A percentile compares a stretch with the other conserved stretches of the same genome.
These are phyloP conservation scores for Aspergillus heteromorphus DNA, from an alignment of 495 filamentous ascomycete species.

Conservation along the genomic window DNA sequence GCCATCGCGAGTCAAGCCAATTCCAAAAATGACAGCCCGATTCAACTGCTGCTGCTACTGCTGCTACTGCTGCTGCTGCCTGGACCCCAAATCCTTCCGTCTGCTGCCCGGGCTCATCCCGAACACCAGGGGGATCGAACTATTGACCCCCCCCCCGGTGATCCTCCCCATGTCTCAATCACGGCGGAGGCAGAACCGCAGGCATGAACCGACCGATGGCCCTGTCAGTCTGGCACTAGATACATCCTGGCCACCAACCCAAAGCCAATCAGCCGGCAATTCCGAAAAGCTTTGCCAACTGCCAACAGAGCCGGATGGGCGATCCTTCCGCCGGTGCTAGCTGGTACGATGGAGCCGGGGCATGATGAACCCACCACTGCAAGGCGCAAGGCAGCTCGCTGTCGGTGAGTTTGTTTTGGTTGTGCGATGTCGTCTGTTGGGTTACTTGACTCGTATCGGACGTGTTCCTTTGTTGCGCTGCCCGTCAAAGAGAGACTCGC, in stretches of 20 bases:
- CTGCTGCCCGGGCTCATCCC: neutral
- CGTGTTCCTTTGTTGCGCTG: neutral
- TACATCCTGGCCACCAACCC: neutral
- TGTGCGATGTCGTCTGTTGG: neutral
- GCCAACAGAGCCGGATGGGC: neutral
- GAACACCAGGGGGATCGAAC: neutral
- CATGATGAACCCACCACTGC: neutral
- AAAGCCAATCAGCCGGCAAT: slow-evolving; percentile 1
- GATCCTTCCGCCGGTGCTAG: neutral
- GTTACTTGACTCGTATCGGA: neutral
- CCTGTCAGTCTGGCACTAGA: neutral
- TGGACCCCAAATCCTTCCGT: neutral
- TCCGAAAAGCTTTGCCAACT: neutral
- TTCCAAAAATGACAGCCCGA: neutral
- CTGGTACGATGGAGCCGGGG: neutral
- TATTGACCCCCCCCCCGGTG: neutral
- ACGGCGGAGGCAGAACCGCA: neutral
- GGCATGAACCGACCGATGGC: neutral
- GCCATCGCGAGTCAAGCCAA: neutral
- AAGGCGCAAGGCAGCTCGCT: neutral
- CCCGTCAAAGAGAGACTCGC: neutral
- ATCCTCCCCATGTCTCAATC: no score
- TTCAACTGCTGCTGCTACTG: no score
- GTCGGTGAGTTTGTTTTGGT: neutral
- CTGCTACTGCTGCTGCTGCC: no score